A percentile compares a stretch with the other conserved stretches of the same genome.
These are phyloP conservation scores for Cladobotryum protrusum DNA, from an alignment of 2,329 filamentous ascomycete species.

Conservation along the genomic window DNA sequence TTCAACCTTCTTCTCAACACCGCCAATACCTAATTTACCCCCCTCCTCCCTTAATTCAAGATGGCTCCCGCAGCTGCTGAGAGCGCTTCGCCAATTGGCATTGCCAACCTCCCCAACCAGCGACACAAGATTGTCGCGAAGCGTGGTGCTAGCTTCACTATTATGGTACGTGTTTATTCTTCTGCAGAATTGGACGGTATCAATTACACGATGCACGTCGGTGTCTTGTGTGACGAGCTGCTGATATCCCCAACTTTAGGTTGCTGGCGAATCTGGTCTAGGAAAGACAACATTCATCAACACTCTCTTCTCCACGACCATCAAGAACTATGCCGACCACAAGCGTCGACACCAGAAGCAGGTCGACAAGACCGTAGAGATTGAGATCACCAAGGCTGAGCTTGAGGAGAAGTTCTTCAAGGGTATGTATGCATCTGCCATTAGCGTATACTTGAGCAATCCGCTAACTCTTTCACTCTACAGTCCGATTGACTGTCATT, in stretches of 20 bases:
- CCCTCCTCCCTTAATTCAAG: conserved; percentile 20
- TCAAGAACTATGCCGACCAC: conserved; percentile 99
- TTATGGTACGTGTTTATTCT: conserved; percentile 66
- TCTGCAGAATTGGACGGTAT: neutral
- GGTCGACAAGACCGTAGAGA: conserved; percentile 99
- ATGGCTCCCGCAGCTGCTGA: conserved; percentile 55
- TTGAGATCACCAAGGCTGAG: conserved; percentile 99
- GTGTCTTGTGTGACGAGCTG: neutral
- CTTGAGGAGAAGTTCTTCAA: conserved; percentile 99
- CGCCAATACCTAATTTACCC: conserved; percentile 6
- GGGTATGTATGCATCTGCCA: conserved; percentile 49
- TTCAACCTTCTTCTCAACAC: conserved; percentile 8
- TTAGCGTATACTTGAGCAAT: neutral
- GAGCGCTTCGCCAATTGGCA: conserved; percentile 64
- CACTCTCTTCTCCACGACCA: conserved; percentile 98
- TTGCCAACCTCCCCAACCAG: conserved; percentile 69
- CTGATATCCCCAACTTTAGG: conserved; percentile 43
- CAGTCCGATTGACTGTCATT: conserved; percentile 96
- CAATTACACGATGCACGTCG: neutral
- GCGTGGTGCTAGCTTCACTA: conserved; percentile 96
- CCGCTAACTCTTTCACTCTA: conserved; percentile 16
- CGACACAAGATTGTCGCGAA: conserved; percentile 69
- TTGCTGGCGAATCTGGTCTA: conserved; percentile 95
- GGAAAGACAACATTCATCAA: conserved; percentile 99
- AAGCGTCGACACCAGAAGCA: conserved; percentile 99